Evolutionary conservation across 768 basidiomycete species (phyloP).

Genomic region (Gloeopeniophorella convolvens): DNA sequence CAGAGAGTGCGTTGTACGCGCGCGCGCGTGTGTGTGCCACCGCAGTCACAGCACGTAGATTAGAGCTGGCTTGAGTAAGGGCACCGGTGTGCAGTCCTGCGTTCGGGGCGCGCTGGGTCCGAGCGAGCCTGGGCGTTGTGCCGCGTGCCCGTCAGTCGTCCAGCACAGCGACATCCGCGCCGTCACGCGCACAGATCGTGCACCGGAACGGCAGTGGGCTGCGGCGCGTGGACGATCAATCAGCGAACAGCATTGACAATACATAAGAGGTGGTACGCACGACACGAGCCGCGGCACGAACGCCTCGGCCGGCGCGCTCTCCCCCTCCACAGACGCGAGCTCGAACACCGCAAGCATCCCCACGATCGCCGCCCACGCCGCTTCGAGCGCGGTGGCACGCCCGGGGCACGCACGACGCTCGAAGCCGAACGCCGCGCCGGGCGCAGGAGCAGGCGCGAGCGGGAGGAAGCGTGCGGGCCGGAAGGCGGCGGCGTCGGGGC

Average conservation of each 20-base stretch:
- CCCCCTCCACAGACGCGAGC: slow-evolving; percentile 4
- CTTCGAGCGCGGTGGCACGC: slow-evolving; percentile 1
- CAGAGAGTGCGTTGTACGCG: too few relatives aligned
- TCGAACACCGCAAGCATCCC: slow-evolving; percentile 12
- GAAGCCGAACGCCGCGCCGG: slow-evolving; percentile 6
- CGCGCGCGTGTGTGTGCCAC: too few relatives aligned
- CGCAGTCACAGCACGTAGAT: too few relatives aligned
- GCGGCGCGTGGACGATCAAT: too few relatives aligned
- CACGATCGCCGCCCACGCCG: slow-evolving; percentile 6
- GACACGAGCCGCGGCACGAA: neutral
- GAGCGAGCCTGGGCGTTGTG: too few relatives aligned
- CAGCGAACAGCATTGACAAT: too few relatives aligned
- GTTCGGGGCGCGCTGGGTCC: too few relatives aligned
- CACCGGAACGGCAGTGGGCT: slow-evolving; percentile 10
- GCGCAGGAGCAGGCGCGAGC: neutral
- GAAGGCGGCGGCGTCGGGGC: slow-evolving; percentile 7
- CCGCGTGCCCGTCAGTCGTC: too few relatives aligned
- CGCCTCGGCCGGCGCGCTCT: slow-evolving; percentile 1
- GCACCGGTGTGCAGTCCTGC: too few relatives aligned
- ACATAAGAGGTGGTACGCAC: too few relatives aligned
- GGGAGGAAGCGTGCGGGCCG: slow-evolving; percentile 11
- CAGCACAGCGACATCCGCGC: neutral
- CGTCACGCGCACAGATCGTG: slow-evolving; percentile 5
- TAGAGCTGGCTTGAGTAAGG: too few relatives aligned
- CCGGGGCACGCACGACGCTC: slow-evolving; percentile 12